phyloP scores from a whole-genome alignment of 2,329 filamentous ascomycete species.

The Penicillium sp. region DNA sequence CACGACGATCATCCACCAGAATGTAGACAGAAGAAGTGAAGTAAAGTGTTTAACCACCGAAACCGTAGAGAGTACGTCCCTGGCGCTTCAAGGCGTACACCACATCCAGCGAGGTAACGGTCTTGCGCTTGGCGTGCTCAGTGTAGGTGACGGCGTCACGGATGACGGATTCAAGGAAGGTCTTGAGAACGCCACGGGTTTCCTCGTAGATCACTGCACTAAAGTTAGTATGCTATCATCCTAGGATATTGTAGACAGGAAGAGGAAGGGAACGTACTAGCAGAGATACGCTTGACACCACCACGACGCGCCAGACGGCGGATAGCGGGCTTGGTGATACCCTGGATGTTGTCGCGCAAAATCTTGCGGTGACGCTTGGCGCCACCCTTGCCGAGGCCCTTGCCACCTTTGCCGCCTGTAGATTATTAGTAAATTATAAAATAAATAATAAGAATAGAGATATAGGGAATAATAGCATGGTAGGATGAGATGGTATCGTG shows the following conservation, averaged over 20 bases:
- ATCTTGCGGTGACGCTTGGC: slow-evolving; percentile 99
- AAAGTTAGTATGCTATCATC: background rate
- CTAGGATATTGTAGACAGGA: background rate
- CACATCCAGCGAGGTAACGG: slow-evolving; percentile 56
- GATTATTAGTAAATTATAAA: background rate
- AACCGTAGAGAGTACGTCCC: slow-evolving; percentile 73
- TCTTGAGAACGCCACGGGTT: slow-evolving; percentile 76
- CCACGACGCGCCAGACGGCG: slow-evolving; percentile 98
- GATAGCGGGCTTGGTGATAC: slow-evolving; percentile 98
- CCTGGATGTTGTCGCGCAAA: slow-evolving; percentile 99
- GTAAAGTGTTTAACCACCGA: slow-evolving; percentile 68
- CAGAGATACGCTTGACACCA: slow-evolving; percentile 99
- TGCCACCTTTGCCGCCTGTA: slow-evolving; percentile 87
- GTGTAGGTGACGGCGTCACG: slow-evolving; percentile 77
- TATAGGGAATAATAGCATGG: too few relatives aligned
- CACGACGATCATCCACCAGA: background rate
- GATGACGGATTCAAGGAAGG: slow-evolving; percentile 78
- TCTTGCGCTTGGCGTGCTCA: slow-evolving; percentile 72
- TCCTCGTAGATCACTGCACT: slow-evolving; percentile 69
- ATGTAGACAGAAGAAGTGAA: slow-evolving; percentile 24
- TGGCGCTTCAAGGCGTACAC: slow-evolving; percentile 63
- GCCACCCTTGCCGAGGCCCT: slow-evolving; percentile 96
- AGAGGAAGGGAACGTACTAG: slow-evolving; percentile 44
- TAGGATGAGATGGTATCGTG: background rate
- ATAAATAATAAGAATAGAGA: background rate